phyloP scores from a whole-genome alignment of 2,329 filamentous ascomycete genomes.

The Fusarium abutilonis region DNA sequence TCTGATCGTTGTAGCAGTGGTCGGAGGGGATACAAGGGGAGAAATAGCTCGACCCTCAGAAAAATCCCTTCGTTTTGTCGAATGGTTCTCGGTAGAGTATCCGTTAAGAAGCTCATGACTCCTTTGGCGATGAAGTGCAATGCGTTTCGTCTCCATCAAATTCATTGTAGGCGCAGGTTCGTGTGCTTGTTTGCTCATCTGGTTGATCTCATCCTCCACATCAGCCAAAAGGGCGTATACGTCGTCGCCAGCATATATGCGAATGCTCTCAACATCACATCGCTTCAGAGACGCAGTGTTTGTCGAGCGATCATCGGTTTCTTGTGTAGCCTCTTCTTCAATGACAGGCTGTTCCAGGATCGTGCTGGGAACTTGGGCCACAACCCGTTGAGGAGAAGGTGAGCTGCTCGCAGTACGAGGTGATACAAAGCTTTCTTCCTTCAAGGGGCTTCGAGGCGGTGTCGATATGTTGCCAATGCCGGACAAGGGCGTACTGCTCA shows the following conservation, averaged over 20 bases:
- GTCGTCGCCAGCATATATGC: slow-evolving; percentile 73
- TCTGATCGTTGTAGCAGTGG: slow-evolving; percentile 18
- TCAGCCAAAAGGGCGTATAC: slow-evolving; percentile 74
- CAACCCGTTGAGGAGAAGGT: slow-evolving; percentile 61
- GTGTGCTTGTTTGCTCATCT: slow-evolving; percentile 46
- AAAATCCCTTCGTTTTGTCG: slow-evolving; percentile 39
- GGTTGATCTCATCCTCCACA: slow-evolving; percentile 63
- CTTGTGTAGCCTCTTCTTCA: slow-evolving; percentile 52
- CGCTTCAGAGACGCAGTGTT: slow-evolving; percentile 46
- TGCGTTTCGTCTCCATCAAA: slow-evolving; percentile 47
- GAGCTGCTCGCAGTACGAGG: slow-evolving; percentile 52
- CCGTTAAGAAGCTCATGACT: slow-evolving; percentile 63
- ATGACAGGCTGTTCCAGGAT: slow-evolving; percentile 63
- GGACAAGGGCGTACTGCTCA: slow-evolving; percentile 52
- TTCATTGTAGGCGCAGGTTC: slow-evolving; percentile 15
- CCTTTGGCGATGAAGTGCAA: slow-evolving; percentile 57
- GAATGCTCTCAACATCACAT: slow-evolving; percentile 69
- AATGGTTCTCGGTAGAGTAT: slow-evolving; percentile 37
- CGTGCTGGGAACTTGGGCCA: slow-evolving; percentile 65
- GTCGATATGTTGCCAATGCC: slow-evolving; percentile 60
- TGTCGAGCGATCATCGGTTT: slow-evolving; percentile 40
- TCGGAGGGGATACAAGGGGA: slow-evolving; percentile 51
- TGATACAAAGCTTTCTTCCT: slow-evolving; percentile 47
- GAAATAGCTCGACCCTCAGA: slow-evolving; percentile 38
- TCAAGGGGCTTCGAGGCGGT: slow-evolving; percentile 68